Base-by-base conservation (phyloP, 2,329 filamentous ascomycete species). In the Lasiodiplodia sp. region DNA sequence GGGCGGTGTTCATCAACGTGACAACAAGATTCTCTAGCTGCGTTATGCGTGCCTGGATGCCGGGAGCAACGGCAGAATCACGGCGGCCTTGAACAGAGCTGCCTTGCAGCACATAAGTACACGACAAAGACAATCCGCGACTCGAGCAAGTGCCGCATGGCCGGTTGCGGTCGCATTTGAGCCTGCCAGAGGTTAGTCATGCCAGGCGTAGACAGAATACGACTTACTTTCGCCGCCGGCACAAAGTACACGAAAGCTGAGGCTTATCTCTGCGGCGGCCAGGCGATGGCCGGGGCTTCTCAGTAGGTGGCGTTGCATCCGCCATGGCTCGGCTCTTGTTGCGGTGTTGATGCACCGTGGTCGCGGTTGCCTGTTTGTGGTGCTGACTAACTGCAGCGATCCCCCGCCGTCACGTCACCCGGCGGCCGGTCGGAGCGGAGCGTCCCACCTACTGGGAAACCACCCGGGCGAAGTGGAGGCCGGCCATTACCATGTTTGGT, bases 261-360 rank as follows among this genome's bases (percentile, higher is more conserved):
- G 76, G 75, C 68, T 78, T 78, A 60, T 77, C 75, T 52, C 76
- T 72, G 21, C 76, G 73, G 38, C 76, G 70, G 63, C 73, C 75
- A 7, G 75, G 72, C 34, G 75, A 75, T n/a, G 77, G 70, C 2
- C 55, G 55, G 2, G 55, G 55, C 31, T 16, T 56, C 14, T 56
- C 52, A 7, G 31, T 69, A 44, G 74, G 74, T n/a, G 72, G 44
- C 67, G 37, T 49, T 23, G 28, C 2, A n/a, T 57, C 34, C 8
- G 31, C 55, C 55, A 57, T 57, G 31, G 31, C 31, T 34, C 31
- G 31, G 28, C 28, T 34, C 31, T 34, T 34, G 31, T 34, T 34
- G 31, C 31, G 31, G 31, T 34, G 31, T 34, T 34, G 8, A 34
- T 34, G 31, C 31, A 34, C 31, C 31, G 31, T 10, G 31, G 8